phyloP scores from a whole-genome alignment of 1,284 basidiomycete species.

The Mycosarcoma mackinlayi region DNA sequence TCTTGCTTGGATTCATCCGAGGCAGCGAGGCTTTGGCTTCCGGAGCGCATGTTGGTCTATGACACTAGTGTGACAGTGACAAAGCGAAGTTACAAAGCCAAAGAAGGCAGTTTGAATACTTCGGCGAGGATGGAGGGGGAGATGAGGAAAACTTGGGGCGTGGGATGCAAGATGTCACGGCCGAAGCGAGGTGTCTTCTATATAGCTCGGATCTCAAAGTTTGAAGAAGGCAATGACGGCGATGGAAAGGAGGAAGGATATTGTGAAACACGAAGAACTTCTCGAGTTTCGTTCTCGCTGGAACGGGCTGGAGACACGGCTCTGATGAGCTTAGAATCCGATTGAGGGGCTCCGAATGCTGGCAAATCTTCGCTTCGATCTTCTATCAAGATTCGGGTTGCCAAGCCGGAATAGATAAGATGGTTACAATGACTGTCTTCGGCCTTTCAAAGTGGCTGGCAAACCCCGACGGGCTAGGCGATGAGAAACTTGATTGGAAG shows the following conservation, averaged over 20 bases:
- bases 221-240: not conserved
- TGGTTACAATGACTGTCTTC: not conserved
- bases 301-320: too few relatives aligned
- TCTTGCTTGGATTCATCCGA: slow-evolving; percentile 36
- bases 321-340: slow-evolving; percentile 2
- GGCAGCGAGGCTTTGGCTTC: slow-evolving; percentile 3
- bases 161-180: not conserved
- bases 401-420: slow-evolving; percentile 14
- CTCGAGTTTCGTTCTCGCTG: too few relatives aligned
- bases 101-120: not conserved
- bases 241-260: not conserved
- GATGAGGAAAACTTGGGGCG: slow-evolving; percentile 1
- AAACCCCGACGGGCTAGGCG: slow-evolving; percentile 11
- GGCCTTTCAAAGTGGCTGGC: not conserved
- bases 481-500: slow-evolving; percentile 3
- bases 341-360: slow-evolving; percentile 10
- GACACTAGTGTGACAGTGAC: slow-evolving; percentile 3
- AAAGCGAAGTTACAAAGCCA: not conserved
- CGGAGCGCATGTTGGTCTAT: slow-evolving; percentile 8
- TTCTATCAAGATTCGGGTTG: slow-evolving; percentile 3
- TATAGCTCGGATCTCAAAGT: not conserved
- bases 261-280: too few relatives aligned
- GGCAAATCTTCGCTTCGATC: slow-evolving; percentile 8
- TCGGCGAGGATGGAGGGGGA: not conserved
- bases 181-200: slow-evolving; percentile 2